Evolutionary conservation across 208 protist genomes (phyloP), one percentile per base, ranked within the genome.

Genomic region (Leishmania martiniquensis): DNA sequence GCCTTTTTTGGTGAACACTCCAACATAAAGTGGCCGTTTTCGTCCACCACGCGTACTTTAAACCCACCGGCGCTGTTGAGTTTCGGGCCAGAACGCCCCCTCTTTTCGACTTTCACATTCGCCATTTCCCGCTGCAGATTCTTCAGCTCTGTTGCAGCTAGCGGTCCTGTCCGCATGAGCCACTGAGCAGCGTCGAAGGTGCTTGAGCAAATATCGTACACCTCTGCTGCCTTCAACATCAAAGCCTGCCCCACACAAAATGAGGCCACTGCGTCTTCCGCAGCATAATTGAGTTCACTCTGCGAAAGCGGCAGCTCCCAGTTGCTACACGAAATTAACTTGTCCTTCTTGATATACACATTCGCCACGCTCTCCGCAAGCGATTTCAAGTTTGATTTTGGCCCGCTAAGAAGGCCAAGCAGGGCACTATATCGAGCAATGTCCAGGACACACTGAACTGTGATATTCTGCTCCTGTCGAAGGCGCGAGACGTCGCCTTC

Each of bases 191-290:
- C 68, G 63, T 68, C 74, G 25, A 81, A 83, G 5, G 63, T 47
- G 25, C 39, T 34, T 22, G 49, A 37, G 13, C 37, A 59, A 34
- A 76, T 59, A 39, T 69, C 1, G 17, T 47, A 22, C n/a, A 66
- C 12, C 55, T 69, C 62, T 6, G 66, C 37, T 13, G 74, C 87
- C 51, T 75, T 76, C 17, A n/a, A 44, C 77, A 89, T 72, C 10
- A 91, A n/a, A 4, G 29, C 39, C 20, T 70, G 65, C 1, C 88
- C 88, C 2, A 92, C 34, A 5, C 86, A 72, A 47, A 69, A 88
- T 9, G 88, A 92, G 5, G 86, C 86, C 25, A 93, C 67, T 17
- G 89, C 89, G 66, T 93, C 89, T 37, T 93, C 89, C 3, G 85
- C 89, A 1, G 82, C 81, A 71, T 93, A 93, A 45, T 77, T 63